Base-by-base conservation (phyloP, 139 green algal genomes). In the Chlamydomonas asymmetrica region DNA sequence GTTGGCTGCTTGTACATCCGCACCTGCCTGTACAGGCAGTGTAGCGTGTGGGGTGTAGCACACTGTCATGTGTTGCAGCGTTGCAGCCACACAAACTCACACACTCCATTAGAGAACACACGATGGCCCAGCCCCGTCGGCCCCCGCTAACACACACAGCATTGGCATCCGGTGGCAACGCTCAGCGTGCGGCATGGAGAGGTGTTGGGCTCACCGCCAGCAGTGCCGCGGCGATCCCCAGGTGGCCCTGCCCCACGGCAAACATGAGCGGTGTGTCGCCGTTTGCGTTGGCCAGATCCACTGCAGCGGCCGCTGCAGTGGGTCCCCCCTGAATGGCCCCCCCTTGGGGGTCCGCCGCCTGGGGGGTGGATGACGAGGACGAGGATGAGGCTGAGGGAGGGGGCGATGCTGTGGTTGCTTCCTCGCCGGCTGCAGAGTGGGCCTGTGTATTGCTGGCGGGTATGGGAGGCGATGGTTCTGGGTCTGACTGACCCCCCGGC, bases 251-350 rank as follows among this genome's bases (percentile, higher is more conserved):
- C 2, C 70, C 70, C 10, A 23, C 39, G 0, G 70, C 57, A 23
- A 66, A 68, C 40, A 76, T 56, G 29, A 76, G 70, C 57, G 70
- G 70, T 7, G 57, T 76, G 29, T 39, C 67, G 39, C 56, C 57
- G 57, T 76, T 76, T 39, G 40, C 57, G 34, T 13, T 41, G 25
- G 60, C 16, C 22, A 68, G 29, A 41, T 76, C 70, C 13, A 76
- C 70, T 18, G 70, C 22, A 0, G 37, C 6, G 9, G 2, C 7
- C 2, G 37, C 22, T 1, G 37, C 3, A 1, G 37, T 4, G 4
- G 3, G 9, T 4, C 7, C 62, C 4, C n/a, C n/a, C n/a, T n/a
- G n/a, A n/a, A n/a, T n/a, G n/a, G n/a, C n/a, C n/a, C n/a, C n/a
- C n/a, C n/a, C n/a, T n/a, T n/a, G n/a, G n/a, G n/a, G n/a, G n/a